These are phyloP conservation scores for Polychytrium aggregatum DNA, from an alignment of 192 early-diverging fungal genomes.

Conservation along the genomic window DNA sequence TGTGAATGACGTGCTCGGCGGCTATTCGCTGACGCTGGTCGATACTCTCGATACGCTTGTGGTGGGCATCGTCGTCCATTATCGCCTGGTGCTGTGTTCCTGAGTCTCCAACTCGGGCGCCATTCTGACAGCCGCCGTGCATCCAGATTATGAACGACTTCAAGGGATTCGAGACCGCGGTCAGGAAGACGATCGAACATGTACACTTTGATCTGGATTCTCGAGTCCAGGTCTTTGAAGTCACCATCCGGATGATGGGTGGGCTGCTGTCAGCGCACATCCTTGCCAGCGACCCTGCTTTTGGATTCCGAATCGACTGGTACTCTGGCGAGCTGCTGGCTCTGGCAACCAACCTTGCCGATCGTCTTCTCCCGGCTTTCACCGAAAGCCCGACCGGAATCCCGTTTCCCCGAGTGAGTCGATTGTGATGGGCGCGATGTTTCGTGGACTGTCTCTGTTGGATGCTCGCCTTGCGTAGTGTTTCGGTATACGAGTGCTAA, in stretches of 20 bases:
- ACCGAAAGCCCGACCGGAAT: constrained; percentile 65
- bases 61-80: no score
- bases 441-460: no score
- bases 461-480: no score
- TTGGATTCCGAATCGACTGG: constrained; percentile 43
- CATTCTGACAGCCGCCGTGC: no score
- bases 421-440: neutral
- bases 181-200: constrained; percentile 47
- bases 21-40: constrained; percentile 85
- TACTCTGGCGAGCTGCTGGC: constrained; percentile 74
- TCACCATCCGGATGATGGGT: constrained; percentile 83
- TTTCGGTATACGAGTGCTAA: no score
- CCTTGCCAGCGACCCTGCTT: constrained; percentile 56
- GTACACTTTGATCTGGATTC: constrained; percentile 72
- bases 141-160: constrained; percentile 53
- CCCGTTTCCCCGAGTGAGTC: constrained; percentile 65
- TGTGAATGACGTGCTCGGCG: constrained; percentile 90
- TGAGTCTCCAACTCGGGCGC: no score
- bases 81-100: no score
- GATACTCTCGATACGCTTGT: constrained; percentile 84
- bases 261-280: constrained; percentile 82
- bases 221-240: constrained; percentile 91
- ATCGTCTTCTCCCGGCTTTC: constrained; percentile 83
- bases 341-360: constrained; percentile 68
- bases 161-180: constrained; percentile 50